Base-by-base conservation (phyloP, 2,329 filamentous ascomycete species). In the Claviceps capensis region DNA sequence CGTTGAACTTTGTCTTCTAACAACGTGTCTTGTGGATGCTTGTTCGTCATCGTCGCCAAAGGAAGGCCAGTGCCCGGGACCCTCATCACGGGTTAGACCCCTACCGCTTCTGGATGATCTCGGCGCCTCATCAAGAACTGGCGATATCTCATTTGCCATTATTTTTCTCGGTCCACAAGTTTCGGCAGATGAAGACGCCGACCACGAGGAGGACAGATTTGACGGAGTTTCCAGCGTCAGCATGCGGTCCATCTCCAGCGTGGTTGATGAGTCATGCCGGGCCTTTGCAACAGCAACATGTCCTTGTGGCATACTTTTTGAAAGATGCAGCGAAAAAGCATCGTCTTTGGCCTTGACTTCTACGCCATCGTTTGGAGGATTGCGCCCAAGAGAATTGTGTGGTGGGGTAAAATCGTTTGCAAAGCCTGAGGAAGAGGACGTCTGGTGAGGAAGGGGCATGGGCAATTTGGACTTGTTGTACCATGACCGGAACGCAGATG, bases 31-130 rank as follows among this genome's bases (percentile, higher is more conserved):
- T 52, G 77, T 73, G 0, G 75, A 73, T 67, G 74, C 74, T 56
- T 78, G 71, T 60, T 81, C 78, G 58, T 81, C 80, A 58, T 81
- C 76, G 52, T 77, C 68, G 58, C 81, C 80, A 3, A 81, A 65
- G 50, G 73, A 72, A 44, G 75, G 68, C 22, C 79, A 61, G 2
- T 71, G 72, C 16, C 66, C 63, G 2, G 68, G 58, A 64, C 65
- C 57, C 46, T 58, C 49, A 36, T 56, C 55, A 9, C 44, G 52
- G 48, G 58, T 57, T 26, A 53, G 60, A 17, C 55, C 61, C 36
- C 60, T 59, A 1, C 64, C 63, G 48, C 55, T 60, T 3, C 63
- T 63, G 14, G 52, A 58, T 46, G 62, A 55, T 45, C 58, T 58
- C 14, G 51, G 53, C 16, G 53, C 34, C 34, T 63, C 60, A 1